These are phyloP conservation scores for Backusella sp. DNA, from an alignment of 192 early-diverging fungal species.

Conservation along the genomic window DNA sequence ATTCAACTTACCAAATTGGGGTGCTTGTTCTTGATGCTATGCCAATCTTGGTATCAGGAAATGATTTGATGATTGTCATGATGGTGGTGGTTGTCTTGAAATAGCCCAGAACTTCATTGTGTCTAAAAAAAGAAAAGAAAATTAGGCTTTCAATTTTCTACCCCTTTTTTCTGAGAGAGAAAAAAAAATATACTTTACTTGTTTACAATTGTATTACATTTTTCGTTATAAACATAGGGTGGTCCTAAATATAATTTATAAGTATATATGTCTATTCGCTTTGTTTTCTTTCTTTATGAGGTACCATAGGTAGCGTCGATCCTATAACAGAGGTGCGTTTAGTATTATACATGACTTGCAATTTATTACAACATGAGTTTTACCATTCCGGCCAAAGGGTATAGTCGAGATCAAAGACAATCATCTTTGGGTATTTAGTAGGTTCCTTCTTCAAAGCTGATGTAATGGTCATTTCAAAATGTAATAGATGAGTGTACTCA, in stretches of 20 bases:
- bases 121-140: not conserved
- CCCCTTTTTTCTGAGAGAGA: not conserved
- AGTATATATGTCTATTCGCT: not conserved
- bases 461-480: not conserved
- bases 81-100: constrained; percentile 33
- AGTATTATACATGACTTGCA: not conserved
- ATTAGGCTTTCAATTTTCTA: not conserved
- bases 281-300: not conserved
- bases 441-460: not conserved
- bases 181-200: not conserved
- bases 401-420: constrained; percentile 47
- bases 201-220: not conserved
- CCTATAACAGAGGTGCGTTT: not conserved
- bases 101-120: constrained; percentile 22
- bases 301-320: constrained; percentile 30
- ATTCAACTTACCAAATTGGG: constrained; percentile 37
- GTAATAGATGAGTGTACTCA: no score
- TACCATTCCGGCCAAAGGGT: constrained; percentile 40
- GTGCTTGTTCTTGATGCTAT: constrained; percentile 39
- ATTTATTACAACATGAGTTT: not conserved
- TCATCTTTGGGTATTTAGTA: constrained; percentile 30
- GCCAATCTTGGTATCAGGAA: constrained; percentile 34
- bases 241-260: constrained; percentile 11
- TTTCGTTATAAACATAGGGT: constrained; percentile 17
- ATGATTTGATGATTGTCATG: constrained; percentile 27